A percentile compares a stretch with the other conserved stretches of the same genome.
Evolutionary conservation across 805 yeast genomes (phyloP).

Genomic region (Myxozyma geophila): DNA sequence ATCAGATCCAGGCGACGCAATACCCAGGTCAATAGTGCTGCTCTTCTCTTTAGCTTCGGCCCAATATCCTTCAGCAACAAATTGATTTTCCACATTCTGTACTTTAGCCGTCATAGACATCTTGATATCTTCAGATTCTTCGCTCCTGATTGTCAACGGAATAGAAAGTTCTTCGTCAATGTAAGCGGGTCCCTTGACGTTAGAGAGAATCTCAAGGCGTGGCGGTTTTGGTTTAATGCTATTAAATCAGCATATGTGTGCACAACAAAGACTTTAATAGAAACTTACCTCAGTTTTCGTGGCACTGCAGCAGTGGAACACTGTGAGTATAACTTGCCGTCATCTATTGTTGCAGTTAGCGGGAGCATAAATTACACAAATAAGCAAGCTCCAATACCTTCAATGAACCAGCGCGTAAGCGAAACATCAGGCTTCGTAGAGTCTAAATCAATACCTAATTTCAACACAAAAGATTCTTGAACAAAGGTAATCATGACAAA

Average conservation of each 20-base stretch:
- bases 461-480: constrained; percentile 14
- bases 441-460: constrained; percentile 11
- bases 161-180: constrained; percentile 22
- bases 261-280: not conserved
- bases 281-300: constrained; percentile 14
- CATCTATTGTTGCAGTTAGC: constrained; percentile 2
- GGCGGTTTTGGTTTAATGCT: constrained; percentile 34
- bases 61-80: not conserved
- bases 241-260: not conserved
- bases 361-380: not conserved
- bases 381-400: not conserved
- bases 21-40: constrained; percentile 12
- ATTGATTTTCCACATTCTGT: constrained; percentile 24
- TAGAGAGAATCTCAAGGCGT: constrained; percentile 23
- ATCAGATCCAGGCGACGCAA: not conserved
- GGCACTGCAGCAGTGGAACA: constrained; percentile 13
- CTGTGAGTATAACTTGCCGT: constrained; percentile 15
- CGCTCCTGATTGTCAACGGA: constrained; percentile 24
- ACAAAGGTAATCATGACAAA: constrained; percentile 30
- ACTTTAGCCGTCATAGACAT: constrained; percentile 11
- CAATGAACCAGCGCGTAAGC: constrained; percentile 24
- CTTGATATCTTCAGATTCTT: constrained; percentile 25
- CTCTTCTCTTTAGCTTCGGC: not conserved
- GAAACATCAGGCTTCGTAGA: not conserved
- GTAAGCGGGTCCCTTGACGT: constrained; percentile 30